Conservation (phyloP, 2,329 filamentous ascomycete genomes). For the Alternaria dauci region DNA sequence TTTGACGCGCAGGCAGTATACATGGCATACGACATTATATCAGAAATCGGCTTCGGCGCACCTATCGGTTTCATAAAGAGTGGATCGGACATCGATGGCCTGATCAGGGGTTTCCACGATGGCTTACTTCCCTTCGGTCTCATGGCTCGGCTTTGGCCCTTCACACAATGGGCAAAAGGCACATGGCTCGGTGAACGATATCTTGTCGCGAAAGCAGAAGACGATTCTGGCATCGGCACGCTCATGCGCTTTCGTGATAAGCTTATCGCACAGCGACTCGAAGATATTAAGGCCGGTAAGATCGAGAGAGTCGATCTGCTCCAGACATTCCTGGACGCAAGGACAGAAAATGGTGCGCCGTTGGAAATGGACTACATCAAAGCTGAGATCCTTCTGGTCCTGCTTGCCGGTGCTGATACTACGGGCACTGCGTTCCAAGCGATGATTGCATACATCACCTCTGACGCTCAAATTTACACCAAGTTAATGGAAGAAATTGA, state of each 20-base stretch:
- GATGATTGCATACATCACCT: constrained; percentile 56
- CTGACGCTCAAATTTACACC: constrained; percentile 53
- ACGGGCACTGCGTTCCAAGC: constrained; percentile 62
- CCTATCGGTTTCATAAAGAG: constrained; percentile 65
- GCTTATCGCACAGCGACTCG: constrained; percentile 59
- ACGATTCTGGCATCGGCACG: constrained; percentile 63
- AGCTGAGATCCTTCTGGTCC: constrained; percentile 62
- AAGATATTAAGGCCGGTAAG: constrained; percentile 59
- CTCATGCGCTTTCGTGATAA: constrained; percentile 67
- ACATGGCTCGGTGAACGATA: constrained; percentile 60
- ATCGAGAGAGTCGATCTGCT: constrained; percentile 61
- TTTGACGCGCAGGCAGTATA: constrained; percentile 40
- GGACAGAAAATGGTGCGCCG: constrained; percentile 53
- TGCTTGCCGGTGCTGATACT: constrained; percentile 63
- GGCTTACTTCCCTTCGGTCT: constrained; percentile 62
- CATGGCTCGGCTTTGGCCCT: constrained; percentile 62
- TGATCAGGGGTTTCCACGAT: constrained; percentile 65
- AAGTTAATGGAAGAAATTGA: constrained; percentile 60
- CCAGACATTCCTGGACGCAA: constrained; percentile 58
- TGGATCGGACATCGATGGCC: constrained; percentile 61
- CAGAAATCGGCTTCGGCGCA: constrained; percentile 64
- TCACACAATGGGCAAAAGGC: constrained; percentile 64
- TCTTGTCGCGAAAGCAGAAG: constrained; percentile 62
- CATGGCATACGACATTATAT: constrained; percentile 53
- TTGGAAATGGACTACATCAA: constrained; percentile 62